phyloP scores from a whole-genome alignment of 306 rosid genomes.

The Rubus idaeus region DNA sequence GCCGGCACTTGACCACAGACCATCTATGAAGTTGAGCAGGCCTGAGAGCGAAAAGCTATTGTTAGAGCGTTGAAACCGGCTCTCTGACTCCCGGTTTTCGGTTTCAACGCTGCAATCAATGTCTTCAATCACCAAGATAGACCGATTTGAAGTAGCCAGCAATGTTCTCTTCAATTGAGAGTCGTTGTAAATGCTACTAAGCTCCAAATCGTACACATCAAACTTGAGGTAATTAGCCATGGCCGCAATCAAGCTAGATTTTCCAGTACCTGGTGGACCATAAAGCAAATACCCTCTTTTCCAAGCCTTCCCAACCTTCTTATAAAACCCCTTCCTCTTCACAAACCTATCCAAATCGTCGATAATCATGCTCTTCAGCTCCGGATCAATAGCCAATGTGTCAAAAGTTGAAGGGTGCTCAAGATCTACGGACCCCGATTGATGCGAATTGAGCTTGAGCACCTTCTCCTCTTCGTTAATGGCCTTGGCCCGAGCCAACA shows the following conservation, averaged over 20 bases:
- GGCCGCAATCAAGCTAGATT: conserved; percentile 46
- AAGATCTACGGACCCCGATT: conserved; percentile 31
- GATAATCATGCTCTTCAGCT: conserved; percentile 20
- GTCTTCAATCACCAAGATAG: conserved; percentile 47
- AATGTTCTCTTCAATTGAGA: conserved; percentile 25
- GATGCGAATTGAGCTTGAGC: conserved; percentile 18
- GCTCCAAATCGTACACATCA: conserved; percentile 41
- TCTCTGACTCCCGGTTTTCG: conserved; percentile 6
- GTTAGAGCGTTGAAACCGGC: not conserved
- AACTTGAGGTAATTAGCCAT: conserved; percentile 54
- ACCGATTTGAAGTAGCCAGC: conserved; percentile 35
- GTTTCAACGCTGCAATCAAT: conserved; percentile 28
- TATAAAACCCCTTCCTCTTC: conserved; percentile 33
- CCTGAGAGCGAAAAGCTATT: conserved; percentile 42
- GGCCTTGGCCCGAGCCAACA: conserved; percentile 21
- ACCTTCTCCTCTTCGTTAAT: conserved; percentile 22
- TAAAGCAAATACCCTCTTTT: conserved; percentile 45
- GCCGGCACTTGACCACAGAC: conserved; percentile 61
- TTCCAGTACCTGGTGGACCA: conserved; percentile 40
- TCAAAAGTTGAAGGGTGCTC: conserved; percentile 46
- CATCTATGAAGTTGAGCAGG: conserved; percentile 53
- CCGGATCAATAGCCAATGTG: conserved; percentile 38
- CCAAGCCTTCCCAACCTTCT: conserved; percentile 50
- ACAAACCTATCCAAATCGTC: conserved; percentile 41
- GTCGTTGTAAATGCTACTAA: conserved; percentile 22